A percentile compares a stretch with the other conserved stretches of the same genome.
These are phyloP conservation scores for Bromus sterilis DNA, from an alignment of 176 grass and related monocot species.

Conservation along the genomic window DNA sequence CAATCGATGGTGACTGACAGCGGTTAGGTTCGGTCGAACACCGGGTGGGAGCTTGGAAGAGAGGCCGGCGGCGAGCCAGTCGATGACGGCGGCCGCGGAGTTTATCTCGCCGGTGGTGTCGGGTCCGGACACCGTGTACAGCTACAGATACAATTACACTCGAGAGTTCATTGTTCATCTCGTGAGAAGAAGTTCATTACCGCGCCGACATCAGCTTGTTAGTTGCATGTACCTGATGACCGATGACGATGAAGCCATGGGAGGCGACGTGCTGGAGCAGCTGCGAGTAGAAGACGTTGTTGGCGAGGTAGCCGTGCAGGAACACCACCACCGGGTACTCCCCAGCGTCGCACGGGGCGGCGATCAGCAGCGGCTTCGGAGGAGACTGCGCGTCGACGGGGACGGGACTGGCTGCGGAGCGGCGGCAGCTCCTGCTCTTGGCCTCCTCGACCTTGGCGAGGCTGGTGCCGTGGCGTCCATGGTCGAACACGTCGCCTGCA, in stretches of 20 bases:
- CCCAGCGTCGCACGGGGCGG: constrained; percentile 45
- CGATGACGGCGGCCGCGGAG: constrained; percentile 40
- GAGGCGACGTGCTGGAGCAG: constrained; percentile 66
- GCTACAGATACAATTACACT: constrained; percentile 6
- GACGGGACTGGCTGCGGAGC: neutral
- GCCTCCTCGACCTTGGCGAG: neutral
- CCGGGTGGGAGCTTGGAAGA: neutral
- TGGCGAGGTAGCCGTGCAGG: constrained; percentile 59
- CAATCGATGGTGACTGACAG: neutral
- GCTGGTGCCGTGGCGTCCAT: neutral
- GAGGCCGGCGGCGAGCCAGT: constrained; percentile 62
- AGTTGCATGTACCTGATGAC: constrained; percentile 43
- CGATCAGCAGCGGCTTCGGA: constrained; percentile 59
- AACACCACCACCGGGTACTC: constrained; percentile 81
- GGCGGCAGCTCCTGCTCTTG: neutral
- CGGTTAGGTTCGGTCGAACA: constrained; percentile 25
- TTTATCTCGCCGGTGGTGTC: constrained; percentile 66
- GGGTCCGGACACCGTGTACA: constrained; percentile 55
- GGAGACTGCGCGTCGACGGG: neutral
- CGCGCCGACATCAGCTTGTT: neutral
- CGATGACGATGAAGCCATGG: constrained; percentile 71
- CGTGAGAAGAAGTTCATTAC: neutral
- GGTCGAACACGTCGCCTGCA: constrained; percentile 17
- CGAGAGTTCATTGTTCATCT: neutral
- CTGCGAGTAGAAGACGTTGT: constrained; percentile 92